Percentiles rank a stretch among this genome's conserved stretches.
phyloP scores from a whole-genome alignment of 2,329 filamentous ascomycete genomes.

The Tolypocladium guangdongense region DNA sequence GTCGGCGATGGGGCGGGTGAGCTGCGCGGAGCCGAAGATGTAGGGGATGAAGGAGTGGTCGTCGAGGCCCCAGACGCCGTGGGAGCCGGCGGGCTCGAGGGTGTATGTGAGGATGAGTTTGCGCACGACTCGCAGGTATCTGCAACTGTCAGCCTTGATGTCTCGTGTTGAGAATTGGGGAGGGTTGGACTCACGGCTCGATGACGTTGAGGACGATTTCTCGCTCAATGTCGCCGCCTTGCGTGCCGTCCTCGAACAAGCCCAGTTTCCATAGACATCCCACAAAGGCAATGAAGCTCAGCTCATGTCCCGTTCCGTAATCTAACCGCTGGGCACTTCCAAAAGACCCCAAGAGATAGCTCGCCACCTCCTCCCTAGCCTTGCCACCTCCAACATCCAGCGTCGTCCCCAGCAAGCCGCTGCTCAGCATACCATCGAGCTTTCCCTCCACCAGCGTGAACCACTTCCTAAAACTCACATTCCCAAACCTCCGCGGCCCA shows the following conservation, averaged over 20 bases:
- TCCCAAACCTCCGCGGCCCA: constrained; percentile 84
- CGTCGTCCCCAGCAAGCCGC: constrained; percentile 17
- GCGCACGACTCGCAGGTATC: constrained; percentile 71
- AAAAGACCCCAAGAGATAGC: constrained; percentile 77
- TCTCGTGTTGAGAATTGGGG: background rate
- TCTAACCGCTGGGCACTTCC: constrained; percentile 84
- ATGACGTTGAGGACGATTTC: constrained; percentile 73
- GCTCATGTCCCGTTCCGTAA: constrained; percentile 91
- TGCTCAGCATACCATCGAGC: constrained; percentile 26
- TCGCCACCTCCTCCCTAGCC: constrained; percentile 56
- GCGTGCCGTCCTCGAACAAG: constrained; percentile 51
- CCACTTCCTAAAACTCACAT: constrained; percentile 84
- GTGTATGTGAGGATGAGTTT: constrained; percentile 82
- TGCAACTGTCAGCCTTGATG: constrained; percentile 19
- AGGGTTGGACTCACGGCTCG: constrained; percentile 50
- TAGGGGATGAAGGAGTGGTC: constrained; percentile 93
- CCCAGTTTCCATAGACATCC: constrained; percentile 85
- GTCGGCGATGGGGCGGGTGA: constrained; percentile 62
- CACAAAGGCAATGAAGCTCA: constrained; percentile 89
- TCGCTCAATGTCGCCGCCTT: constrained; percentile 53
- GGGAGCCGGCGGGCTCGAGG: constrained; percentile 87
- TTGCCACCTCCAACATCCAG: constrained; percentile 24
- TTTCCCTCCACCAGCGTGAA: constrained; percentile 55
- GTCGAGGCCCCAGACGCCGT: constrained; percentile 97
- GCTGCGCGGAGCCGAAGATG: constrained; percentile 87